Percentiles rank a stretch among this genome's conserved stretches.
Conservation (phyloP, 306 rosid species). For the Sechiopsis laciniata region DNA sequence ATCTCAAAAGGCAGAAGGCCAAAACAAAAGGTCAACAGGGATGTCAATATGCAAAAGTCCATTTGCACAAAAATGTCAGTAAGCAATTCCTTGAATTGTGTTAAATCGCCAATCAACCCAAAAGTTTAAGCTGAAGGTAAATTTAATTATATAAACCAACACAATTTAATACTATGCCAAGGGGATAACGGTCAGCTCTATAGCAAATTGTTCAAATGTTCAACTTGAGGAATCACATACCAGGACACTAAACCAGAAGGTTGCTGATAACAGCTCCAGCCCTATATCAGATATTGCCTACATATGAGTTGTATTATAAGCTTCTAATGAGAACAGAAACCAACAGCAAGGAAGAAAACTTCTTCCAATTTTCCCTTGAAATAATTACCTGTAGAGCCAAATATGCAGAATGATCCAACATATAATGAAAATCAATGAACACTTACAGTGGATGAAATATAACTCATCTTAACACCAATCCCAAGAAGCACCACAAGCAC, state of each 20-base stretch:
- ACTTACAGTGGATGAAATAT: slow-evolving; percentile 68
- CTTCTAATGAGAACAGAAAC: not conserved
- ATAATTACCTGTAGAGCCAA: not conserved
- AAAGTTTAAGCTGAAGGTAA: too few relatives aligned
- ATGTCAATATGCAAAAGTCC: not conserved
- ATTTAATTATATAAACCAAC: too few relatives aligned
- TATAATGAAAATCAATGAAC: slow-evolving; percentile 21
- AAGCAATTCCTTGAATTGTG: not conserved
- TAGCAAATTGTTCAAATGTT: slow-evolving; percentile 2
- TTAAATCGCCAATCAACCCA: too few relatives aligned
- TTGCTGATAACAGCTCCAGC: slow-evolving; percentile 72
- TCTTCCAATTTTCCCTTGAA: not conserved
- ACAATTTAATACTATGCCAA: not conserved
- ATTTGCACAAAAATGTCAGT: slow-evolving; percentile 3
- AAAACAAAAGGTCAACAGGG: not conserved
- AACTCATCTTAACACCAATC: slow-evolving; percentile 45
- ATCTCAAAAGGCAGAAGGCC: not conserved
- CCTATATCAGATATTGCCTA: slow-evolving; percentile 76
- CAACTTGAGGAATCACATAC: slow-evolving; percentile 42
- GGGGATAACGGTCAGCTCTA: not conserved
- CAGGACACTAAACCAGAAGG: slow-evolving; percentile 64
- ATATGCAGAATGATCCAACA: slow-evolving; percentile 7
- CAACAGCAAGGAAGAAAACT: not conserved
- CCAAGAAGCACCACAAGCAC: slow-evolving; percentile 59
- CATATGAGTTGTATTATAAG: slow-evolving; percentile 12